Evolutionary conservation across 2,329 filamentous ascomycete genomes (phyloP), one percentile per base, ranked within the genome.

Genomic region (Ophiostoma ulmi): DNA sequence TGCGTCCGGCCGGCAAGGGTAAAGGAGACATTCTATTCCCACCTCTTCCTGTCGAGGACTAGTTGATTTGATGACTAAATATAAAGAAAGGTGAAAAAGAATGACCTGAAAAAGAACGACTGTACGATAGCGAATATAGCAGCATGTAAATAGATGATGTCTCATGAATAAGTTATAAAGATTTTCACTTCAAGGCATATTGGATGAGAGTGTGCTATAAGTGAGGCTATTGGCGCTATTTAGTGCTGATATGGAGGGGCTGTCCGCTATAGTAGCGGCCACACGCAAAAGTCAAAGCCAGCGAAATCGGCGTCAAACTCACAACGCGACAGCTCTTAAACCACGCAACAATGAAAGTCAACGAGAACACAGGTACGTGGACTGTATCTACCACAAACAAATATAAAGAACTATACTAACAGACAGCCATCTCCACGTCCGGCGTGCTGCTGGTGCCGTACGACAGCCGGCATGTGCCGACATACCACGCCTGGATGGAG

Each of bases 401-500:
- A 11, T 26, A 5, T 4, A 58, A 26, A 26, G n/a, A 17, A 7
- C 48, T 69, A 5, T 7, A 5, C 39, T 68, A 22, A 70, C 58
- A 26, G 20, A 31, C 75, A 96, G 92, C 90, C 22, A 81, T 96
- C 41, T 84, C 86, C 3, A 90, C 90, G 1, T 80, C 85, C 5
- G 83, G 83, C 68, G 82, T 91, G 64, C 85, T 96, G 22, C 85
- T 98, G 11, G 93, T 97, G 11, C 94, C 94, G 0, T 97, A 97
- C 80, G 90, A 90, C 73, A 80, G 84, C 52, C 90, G 89, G 77
- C 94, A 97, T 82, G 94, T 98, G 35, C 84, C 85, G 20, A 88
- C 85, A 52, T 97, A 97, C 78, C 92, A 97, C 78, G 82, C 84
- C 76, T 98, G 94, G 94, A 97, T 98, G 94, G 86, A 94, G 82